phyloP scores from a whole-genome alignment of 306 rosid genomes.

The Coriaria nepalensis region DNA sequence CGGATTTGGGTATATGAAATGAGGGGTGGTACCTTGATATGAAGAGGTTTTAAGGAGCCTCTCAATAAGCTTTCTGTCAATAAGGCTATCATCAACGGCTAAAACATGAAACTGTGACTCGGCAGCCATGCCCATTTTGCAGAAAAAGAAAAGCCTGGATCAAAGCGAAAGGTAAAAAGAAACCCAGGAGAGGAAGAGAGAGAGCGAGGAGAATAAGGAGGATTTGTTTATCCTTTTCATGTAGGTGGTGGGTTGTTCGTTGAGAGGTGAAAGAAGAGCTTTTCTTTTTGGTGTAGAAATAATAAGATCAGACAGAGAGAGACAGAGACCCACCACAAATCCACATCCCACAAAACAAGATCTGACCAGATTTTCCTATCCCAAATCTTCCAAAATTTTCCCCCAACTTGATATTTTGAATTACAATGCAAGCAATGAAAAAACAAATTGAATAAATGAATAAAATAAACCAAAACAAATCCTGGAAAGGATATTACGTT shows the following conservation, averaged over 20 bases:
- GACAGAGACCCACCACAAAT: constrained; percentile 57
- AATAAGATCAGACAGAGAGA: constrained; percentile 28
- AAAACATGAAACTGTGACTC: constrained; percentile 82
- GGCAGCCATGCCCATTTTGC: constrained; percentile 58
- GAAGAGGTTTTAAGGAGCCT: constrained; percentile 73
- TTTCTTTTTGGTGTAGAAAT: constrained; percentile 5
- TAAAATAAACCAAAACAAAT: constrained; percentile 16
- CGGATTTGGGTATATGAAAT: neutral
- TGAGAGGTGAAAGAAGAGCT: constrained; percentile 9
- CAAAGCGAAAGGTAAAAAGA: neutral
- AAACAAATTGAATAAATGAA: constrained; percentile 15
- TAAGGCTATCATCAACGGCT: constrained; percentile 84
- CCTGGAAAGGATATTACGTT: neutral
- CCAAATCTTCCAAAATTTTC: constrained; percentile 60
- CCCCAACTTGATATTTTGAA: constrained; percentile 57
- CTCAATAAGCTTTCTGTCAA: constrained; percentile 80
- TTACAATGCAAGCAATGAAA: constrained; percentile 64
- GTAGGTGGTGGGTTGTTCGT: neutral
- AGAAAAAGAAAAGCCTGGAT: constrained; percentile 15
- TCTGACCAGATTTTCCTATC: constrained; percentile 92
- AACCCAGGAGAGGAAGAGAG: neutral
- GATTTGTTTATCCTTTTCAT: too few species aligned
- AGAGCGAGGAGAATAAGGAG: neutral
- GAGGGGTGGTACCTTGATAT: constrained; percentile 46
- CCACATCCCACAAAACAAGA: constrained; percentile 85